Evolutionary conservation across 257 asterid genomes (phyloP), one percentile per base, ranked within the genome.

Genomic region (Salvia miltiorrhiza): DNA sequence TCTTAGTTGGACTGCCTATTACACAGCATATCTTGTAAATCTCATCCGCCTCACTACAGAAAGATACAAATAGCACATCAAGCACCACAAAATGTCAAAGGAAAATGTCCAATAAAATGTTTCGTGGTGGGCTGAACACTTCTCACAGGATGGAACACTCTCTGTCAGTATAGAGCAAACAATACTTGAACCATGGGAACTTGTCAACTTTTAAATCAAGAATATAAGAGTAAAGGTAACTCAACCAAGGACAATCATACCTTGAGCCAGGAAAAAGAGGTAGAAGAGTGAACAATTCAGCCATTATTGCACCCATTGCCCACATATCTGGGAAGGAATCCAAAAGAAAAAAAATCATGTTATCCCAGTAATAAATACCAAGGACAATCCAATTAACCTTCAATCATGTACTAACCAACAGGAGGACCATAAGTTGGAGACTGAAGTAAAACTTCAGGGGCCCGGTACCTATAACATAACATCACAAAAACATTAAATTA

Each of bases 271-370:
- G 97, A 83, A 90, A 93, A 47, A 90, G 85, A 76, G 97, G 95
- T 13, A 89, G 93, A 66, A 93, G 96, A 20, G 94, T 87, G 67
- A 93, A 78, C 47, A 87, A 69, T 74, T 93, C 98, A 13, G 95
- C 91, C 97, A 93, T 93, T 69, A 93, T 90, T 41, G 98, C 96
- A 55, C 97, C 98, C 98, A 93, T 93, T 47, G 98, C 98, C 97
- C 97, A 93, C 94, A 93, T 90, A 76, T 93, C 98, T 93, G 87
- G 26, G 62, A 13, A 41, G 54, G 39, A 63, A 33, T 30, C 53
- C 4, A 2, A 13, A 33, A 61, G 0, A n/a, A 20, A 2, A 28
- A 28, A n/a, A 14, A 39, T 8, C 47, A 73, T 17, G 41, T 77
- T 17, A 40, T 10, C 49, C 24, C 30, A 37, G 10, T 63, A 44